Base-by-base conservation (phyloP, 768 basidiomycete genomes). In the Psilocybe cyanescens region DNA sequence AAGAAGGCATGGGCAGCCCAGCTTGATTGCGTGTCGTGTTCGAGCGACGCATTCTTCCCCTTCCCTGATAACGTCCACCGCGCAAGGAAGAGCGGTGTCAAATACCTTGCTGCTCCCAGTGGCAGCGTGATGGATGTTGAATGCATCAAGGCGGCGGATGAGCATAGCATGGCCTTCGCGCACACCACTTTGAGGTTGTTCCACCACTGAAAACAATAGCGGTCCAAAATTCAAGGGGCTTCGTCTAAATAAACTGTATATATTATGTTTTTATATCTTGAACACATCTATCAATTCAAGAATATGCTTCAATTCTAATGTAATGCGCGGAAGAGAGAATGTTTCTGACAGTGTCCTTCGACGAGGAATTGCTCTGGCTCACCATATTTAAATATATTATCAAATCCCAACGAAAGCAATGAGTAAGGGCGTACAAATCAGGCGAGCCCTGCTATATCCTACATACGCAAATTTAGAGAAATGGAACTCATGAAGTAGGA, bases 31-130 rank as follows among this genome's bases (percentile, higher is more conserved):
- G 97, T 99, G 54, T 88, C 92, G 5, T 97, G 97, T 76, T 92
- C 93, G 33, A 95, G 94, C 62, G 97, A 99, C 67, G 97, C 97
- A 54, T 99, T 99, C 85, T 99, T 99, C 95, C 97, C 97, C 16
- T 99, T 99, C 87, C 86, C 97, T 11, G 97, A 99, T 72, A 99
- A 99, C 68, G 97, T 99, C 35, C 92, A 98, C 72, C 83, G 97
- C 48, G 93, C 94, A 54, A 83, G 85, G 75, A 90, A 92, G 82
- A 96, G 94, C 63, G 97, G 97, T 0, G 96, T 95, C 52, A 86
- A 78, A 71, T 98, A 97, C 75, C 82, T 99, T 50, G 95, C 94
- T 28, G 95, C 96, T 6, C 91, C 93, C 2, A 86, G 89, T 53
- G 97, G 97, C 51, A 95, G 93, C 67, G 95, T 99, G 62, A 99